Evolutionary conservation across 495 filamentous ascomycete species (phyloP), one percentile per base, ranked within the genome.

Genomic region (Lasiosphaeria hispida): DNA sequence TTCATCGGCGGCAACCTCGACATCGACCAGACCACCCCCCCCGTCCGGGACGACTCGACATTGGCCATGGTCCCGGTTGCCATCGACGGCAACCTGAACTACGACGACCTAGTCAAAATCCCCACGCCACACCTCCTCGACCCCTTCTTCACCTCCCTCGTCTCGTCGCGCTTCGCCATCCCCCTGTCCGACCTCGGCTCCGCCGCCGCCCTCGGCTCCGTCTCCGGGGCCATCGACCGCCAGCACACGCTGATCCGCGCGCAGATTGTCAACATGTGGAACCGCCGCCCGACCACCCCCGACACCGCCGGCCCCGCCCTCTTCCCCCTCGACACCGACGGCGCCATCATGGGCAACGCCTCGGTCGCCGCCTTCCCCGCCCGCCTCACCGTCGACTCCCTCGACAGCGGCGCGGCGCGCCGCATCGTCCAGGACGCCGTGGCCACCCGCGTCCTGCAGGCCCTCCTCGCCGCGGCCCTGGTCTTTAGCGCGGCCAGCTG

Each of bases 221-320:
- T 69, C 41, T 18, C 39, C 19, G 17, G 75, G 61, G 19, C 83
- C 73, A 61, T 85, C 75, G 13, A 74, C 57, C 8, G 72, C 58
- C 48, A 82, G 63, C 35, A 78, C 66, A 19, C 72, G 55, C 53
- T 84, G 70, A 34, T 77, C 65, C 48, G 67, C 62, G 37, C 63
- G 4, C 66, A 69, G 54, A 48, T 58, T 4, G 44, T 66, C 37
- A 64, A 39, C 43, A 53, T 59, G 1, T 56, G 42, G 36, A 59
- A 60, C 63, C 58, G 65, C 1, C 50, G 44, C 2, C 60, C 60
- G 17, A 60, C 61, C 11, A 18, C 13, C 36, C 53, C 56, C 0
- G 23, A 5, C 23, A 5, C 23, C 23, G 23, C 2, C 2, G 23
- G 23, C 2, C 4, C 42, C 7, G 42, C 40, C 48, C 10, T 49